Evolutionary conservation across 306 rosid genomes (phyloP), one percentile per base, ranked within the genome.

Genomic region (Cucurbita pepo): DNA sequence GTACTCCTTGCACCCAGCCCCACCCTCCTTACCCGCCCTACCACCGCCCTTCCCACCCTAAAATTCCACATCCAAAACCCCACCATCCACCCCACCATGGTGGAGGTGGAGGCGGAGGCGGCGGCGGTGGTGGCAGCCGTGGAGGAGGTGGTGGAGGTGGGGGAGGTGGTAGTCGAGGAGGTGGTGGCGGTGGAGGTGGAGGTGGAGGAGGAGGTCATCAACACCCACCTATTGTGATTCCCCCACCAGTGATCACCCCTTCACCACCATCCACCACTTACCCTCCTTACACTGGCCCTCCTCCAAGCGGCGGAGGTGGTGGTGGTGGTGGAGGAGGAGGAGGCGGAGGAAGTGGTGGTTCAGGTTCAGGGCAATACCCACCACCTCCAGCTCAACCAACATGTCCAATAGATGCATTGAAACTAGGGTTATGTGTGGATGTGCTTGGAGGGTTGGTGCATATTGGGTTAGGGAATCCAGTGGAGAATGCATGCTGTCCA

Each of bases 391-490:
- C 75, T 9, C 87, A 74, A 1, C 38, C 71, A 0, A 87, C 82
- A 1, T 94, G 98, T 67, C 98, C 94, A 3, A 82, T 90, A 1
- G 86, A 90, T 72, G 90, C 96, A 15, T 74, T 94, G 16, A 90
- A 87, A 51, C 75, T 93, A 57, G 96, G 98, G 78, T 81, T 90
- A 21, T 88, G 98, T 67, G 80, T 93, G 84, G 96, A 90, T 62
- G 91, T 88, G 56, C 88, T 90, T 5, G 90, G 91, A 66, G 96
- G 98, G 0, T 59, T 90, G 77, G 87, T 93, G 74, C 98, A 90
- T 43, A 81, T 90, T 57, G 92, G 88, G 37, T 73, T 90, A 54
- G 97, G 96, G 13, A 79, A 90, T 75, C 98, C 96, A 16, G 60
- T 82, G 0, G 86, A 88, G 83, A 86, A 86, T 81, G 85, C 74